Evolutionary conservation across 1,284 basidiomycete genomes (phyloP).

Genomic region (Sporisorium scitamineum): DNA sequence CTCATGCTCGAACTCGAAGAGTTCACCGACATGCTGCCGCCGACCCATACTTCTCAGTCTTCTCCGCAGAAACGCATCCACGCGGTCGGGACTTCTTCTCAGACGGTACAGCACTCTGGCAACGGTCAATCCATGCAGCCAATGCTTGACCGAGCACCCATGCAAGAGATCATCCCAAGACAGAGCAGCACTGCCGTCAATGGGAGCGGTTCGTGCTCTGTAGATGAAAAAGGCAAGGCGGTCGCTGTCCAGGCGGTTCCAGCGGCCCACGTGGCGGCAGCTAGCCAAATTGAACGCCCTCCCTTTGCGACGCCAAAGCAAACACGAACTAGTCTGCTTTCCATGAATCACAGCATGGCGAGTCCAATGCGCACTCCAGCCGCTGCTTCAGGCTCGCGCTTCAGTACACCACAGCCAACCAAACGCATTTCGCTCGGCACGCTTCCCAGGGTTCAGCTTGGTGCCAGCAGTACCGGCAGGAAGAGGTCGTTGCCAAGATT

Average conservation of each 20-base stretch:
- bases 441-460: constrained; percentile 33
- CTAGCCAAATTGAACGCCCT: constrained; percentile 12
- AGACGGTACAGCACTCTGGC: not conserved
- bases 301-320: constrained; percentile 24
- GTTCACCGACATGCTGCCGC: constrained; percentile 17
- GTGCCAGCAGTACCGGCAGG: constrained; percentile 32
- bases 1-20: constrained; percentile 35
- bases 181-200: constrained; percentile 2
- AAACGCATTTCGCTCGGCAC: constrained; percentile 50
- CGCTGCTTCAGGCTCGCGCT: constrained; percentile 12
- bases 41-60: constrained; percentile 21
- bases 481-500: constrained; percentile 42
- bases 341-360: constrained; percentile 3
- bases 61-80: constrained; percentile 5
- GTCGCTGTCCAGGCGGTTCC: not conserved
- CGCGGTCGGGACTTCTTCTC: not conserved
- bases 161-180: constrained; percentile 28
- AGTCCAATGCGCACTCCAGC: constrained; percentile 22
- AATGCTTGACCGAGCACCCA: constrained; percentile 8
- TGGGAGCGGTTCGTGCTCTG: not conserved
- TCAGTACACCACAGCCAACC: constrained; percentile 32
- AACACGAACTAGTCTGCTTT: constrained; percentile 4
- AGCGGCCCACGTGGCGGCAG: not conserved
- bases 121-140: not conserved
- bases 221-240: not conserved